A percentile compares a stretch with the other conserved stretches of the same genome.
These are phyloP conservation scores for Caulochytrium protostelioides DNA, from an alignment of 371 early-diverging fungal species.

Conservation along the genomic window DNA sequence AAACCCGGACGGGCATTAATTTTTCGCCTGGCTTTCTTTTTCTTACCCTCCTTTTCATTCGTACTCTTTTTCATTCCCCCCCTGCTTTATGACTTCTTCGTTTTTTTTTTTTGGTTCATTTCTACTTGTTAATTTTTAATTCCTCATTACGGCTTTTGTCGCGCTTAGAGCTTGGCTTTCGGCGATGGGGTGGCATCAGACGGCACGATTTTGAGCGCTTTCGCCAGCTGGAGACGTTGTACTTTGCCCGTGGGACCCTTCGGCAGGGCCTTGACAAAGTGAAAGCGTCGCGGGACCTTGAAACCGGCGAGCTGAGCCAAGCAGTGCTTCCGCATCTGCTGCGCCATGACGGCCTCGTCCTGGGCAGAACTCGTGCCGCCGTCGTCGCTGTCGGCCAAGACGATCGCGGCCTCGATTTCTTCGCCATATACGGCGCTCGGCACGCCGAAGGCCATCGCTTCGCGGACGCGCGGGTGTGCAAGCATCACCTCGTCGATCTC, in stretches of 20 bases:
- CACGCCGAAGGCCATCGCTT: conserved; percentile 2
- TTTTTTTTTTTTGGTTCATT: too few species aligned
- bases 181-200: too few species aligned
- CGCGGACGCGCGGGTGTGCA: conserved; percentile 3
- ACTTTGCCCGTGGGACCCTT: conserved; percentile 57
- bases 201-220: too few species aligned
- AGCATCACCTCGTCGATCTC: conserved; percentile 5
- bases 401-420: conserved; percentile 57
- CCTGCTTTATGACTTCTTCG: too few species aligned
- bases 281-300: conserved; percentile 53
- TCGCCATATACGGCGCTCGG: conserved; percentile 35
- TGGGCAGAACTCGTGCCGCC: conserved; percentile 15
- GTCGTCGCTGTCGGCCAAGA: conserved; percentile 18
- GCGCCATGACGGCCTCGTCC: conserved; percentile 17
- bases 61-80: too few species aligned
- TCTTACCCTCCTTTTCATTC: too few species aligned
- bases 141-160: too few species aligned
- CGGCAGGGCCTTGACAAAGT: conserved; percentile 43
- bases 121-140: too few species aligned
- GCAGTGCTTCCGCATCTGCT: conserved; percentile 26
- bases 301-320: conserved; percentile 40
- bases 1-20: too few species aligned
- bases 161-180: too few species aligned
- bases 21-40: too few species aligned
- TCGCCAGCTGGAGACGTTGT: too few species aligned